Percentiles rank a stretch among this genome's conserved stretches.
Evolutionary conservation across 176 grass and related monocot genomes (phyloP).

Genomic region (Stipa capillata): DNA sequence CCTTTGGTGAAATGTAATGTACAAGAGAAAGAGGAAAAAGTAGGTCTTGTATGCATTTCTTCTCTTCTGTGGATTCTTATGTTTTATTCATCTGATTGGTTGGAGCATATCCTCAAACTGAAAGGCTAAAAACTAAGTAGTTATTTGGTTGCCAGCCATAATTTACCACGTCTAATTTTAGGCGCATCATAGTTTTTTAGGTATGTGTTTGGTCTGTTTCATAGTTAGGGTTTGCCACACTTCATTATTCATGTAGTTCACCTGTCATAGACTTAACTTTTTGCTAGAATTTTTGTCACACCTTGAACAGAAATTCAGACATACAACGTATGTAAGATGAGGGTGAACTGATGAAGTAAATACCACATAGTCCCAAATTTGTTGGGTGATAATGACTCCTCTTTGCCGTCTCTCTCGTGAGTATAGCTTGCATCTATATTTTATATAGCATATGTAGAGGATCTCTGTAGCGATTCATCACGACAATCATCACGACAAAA

Average conservation of each 20-base stretch:
- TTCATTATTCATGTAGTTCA: no score
- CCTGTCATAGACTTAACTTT: background rate
- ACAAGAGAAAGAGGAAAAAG: constrained; percentile 25
- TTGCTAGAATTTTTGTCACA: background rate
- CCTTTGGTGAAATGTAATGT: constrained; percentile 29
- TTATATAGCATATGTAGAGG: background rate
- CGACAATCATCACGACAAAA: no score
- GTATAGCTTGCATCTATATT: background rate
- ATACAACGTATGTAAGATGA: background rate
- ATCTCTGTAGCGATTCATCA: background rate
- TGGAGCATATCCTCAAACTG: background rate
- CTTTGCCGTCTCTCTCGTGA: background rate
- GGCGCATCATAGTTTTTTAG: no score
- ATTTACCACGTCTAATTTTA: no score
- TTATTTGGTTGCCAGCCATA: no score
- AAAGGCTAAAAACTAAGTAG: background rate
- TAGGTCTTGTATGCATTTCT: constrained; percentile 14
- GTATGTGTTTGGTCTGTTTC: no score
- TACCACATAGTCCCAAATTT: background rate
- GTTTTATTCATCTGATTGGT: background rate
- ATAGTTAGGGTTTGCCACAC: no score
- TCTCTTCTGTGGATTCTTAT: background rate
- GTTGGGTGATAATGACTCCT: background rate
- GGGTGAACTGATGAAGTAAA: background rate
- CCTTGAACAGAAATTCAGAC: background rate